Evolutionary conservation across 2,329 filamentous ascomycete species (phyloP).

Genomic region (Plectosphaerella cucumerina): DNA sequence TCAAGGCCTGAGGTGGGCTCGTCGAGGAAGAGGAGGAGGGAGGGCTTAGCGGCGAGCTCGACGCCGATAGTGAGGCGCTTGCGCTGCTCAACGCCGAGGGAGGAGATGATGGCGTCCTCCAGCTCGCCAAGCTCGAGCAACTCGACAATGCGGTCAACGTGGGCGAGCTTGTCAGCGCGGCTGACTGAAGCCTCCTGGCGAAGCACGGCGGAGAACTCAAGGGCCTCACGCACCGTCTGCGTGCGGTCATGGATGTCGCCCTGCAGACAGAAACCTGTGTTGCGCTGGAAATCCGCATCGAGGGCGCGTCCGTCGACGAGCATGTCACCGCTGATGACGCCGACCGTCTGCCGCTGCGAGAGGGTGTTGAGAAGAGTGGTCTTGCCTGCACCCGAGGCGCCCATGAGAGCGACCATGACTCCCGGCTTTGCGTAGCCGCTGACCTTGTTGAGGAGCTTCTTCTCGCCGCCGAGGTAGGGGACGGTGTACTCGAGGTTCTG

Average conservation of each 20-base stretch:
- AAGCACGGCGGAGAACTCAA: conserved; percentile 37
- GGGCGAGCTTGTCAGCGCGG: conserved; percentile 44
- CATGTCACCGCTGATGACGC: conserved; percentile 47
- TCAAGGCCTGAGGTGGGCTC: conserved; percentile 54
- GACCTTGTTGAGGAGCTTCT: conserved; percentile 31
- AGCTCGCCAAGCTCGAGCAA: conserved; percentile 53
- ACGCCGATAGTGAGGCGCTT: conserved; percentile 49
- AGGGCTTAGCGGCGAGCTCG: conserved; percentile 37
- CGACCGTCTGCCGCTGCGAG: conserved; percentile 43
- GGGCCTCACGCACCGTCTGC: conserved; percentile 41
- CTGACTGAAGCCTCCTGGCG: conserved; percentile 38
- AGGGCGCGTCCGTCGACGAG: conserved; percentile 40
- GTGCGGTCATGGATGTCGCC: neutral
- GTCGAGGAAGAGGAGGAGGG: conserved; percentile 48
- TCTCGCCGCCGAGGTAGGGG: conserved; percentile 28
- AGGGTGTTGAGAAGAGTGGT: conserved; percentile 52
- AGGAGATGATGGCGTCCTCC: conserved; percentile 48
- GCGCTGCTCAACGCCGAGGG: conserved; percentile 46
- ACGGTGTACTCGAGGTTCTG: conserved; percentile 68
- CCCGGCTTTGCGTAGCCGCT: conserved; percentile 78
- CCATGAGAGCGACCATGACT: conserved; percentile 68
- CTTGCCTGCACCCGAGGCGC: conserved; percentile 52
- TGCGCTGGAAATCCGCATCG: conserved; percentile 40
- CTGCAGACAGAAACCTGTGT: conserved; percentile 32
- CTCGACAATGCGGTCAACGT: conserved; percentile 50